Evolutionary conservation across 495 filamentous ascomycete genomes (phyloP), one percentile per base, ranked within the genome.

Genomic region (Daldinia decipiens): DNA sequence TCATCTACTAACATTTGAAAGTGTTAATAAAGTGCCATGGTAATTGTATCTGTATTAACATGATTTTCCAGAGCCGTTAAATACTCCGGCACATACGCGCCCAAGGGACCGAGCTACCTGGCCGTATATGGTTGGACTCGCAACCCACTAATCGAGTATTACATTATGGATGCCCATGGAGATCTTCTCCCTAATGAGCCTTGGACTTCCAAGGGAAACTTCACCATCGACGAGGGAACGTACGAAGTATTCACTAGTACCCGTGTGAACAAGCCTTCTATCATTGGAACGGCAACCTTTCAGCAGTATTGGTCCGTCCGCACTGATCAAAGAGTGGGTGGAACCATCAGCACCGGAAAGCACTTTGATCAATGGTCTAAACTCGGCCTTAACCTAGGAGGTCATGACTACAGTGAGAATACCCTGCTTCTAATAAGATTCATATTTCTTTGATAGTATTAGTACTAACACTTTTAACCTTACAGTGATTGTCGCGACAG

Each of bases 101-200:
- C 87, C 57, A 82, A 81, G 15, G 87, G 88, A 15, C 88, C 88
- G 21, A 80, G 82, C 39, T 90, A 90, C 73, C 83, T 91, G 26
- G 72, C 87, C 51, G 78, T 91, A 36, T 90, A 90, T 70, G 88
- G 88, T 47, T 91, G 88, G 88, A 89, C 88, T n/a, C 79, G 76
- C 8, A 82, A 84, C 76, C 88, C 88, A 0, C 80, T 90, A 11
- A 83, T 89, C 74, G 88, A 91, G 63, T 90, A 90, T 81, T 91
- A 90, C 79, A 86, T 91, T 66, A 77, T 89, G 62, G 88, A 91
- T 60, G 79, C 82, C 62, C 87, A 84, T 73, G 87, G 86, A 29
- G 82, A 81, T 27, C 86, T 82, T 3, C 83, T 87, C 62, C 88
- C 87, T 15, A 82, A 80, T 62, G 80, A 80, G 59, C 81, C 81